phyloP scores from a whole-genome alignment of 2,329 filamentous ascomycete species.

The Diplodia sapinea region DNA sequence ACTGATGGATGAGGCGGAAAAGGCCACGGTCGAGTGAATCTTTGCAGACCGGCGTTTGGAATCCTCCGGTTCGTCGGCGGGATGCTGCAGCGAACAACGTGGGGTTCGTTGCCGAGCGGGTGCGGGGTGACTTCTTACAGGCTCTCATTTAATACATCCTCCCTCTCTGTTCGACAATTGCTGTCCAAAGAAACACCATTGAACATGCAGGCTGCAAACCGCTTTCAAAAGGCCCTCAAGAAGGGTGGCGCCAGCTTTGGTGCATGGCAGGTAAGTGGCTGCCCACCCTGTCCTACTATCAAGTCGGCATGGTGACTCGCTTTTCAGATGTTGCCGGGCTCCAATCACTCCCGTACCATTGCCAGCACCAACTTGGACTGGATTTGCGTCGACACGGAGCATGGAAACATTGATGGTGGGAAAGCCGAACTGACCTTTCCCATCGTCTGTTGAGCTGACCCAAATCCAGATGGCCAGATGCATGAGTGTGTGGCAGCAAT shows the following conservation, averaged over 20 bases:
- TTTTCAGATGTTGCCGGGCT: slow-evolving; percentile 56
- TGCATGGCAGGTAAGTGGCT: slow-evolving; percentile 60
- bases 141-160: not conserved
- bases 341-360: slow-evolving; percentile 60
- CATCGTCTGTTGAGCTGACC: slow-evolving; percentile 1
- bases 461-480: slow-evolving; percentile 54
- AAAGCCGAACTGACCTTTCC: not conserved
- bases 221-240: slow-evolving; percentile 58
- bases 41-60: slow-evolving; percentile 15
- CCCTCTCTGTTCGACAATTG: not conserved
- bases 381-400: slow-evolving; percentile 62
- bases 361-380: slow-evolving; percentile 61
- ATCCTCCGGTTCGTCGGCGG: slow-evolving; percentile 28
- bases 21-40: slow-evolving; percentile 21
- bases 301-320: not conserved
- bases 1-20: slow-evolving; percentile 66
- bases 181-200: not conserved
- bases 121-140: slow-evolving; percentile 23
- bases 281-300: not conserved
- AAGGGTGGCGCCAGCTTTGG: slow-evolving; percentile 59
- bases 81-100: slow-evolving; percentile 28
- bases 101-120: slow-evolving; percentile 28
- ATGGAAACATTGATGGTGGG: slow-evolving; percentile 62
- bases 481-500: slow-evolving; percentile 61
- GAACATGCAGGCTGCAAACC: slow-evolving; percentile 61